A percentile compares a stretch with the other conserved stretches of the same genome.
These are phyloP conservation scores for Tetracentron sinense DNA, from an alignment of 164 flowering plant species.

Conservation along the genomic window DNA sequence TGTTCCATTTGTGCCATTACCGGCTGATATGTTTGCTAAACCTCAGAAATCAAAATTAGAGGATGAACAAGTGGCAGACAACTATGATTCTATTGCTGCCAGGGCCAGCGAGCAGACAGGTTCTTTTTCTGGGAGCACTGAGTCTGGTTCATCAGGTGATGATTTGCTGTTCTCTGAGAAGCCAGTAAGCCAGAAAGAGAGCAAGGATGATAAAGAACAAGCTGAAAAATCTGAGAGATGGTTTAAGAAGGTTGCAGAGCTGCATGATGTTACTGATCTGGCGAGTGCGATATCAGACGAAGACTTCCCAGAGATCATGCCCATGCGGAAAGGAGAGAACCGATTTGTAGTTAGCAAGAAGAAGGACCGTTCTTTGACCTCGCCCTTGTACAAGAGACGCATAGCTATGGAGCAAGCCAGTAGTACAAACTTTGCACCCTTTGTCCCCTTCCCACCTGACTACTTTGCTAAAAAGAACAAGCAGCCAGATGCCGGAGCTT, in stretches of 20 bases:
- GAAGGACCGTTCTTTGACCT: slow-evolving; percentile 75
- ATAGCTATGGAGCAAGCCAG: slow-evolving; percentile 64
- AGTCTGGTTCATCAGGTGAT: slow-evolving; percentile 15
- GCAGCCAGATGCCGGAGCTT: slow-evolving; percentile 23
- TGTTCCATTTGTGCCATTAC: slow-evolving; percentile 72
- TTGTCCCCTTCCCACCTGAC: slow-evolving; percentile 93
- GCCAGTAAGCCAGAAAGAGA: slow-evolving; percentile 23
- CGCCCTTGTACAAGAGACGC: slow-evolving; percentile 67
- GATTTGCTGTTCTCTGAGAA: slow-evolving; percentile 20
- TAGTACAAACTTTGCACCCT: slow-evolving; percentile 66
- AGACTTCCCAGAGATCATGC: slow-evolving; percentile 86
- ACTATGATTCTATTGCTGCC: slow-evolving; percentile 10
- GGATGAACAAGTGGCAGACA: slow-evolving; percentile 6
- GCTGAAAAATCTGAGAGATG: slow-evolving; percentile 65
- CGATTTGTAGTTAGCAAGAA: slow-evolving; percentile 76
- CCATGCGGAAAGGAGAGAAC: slow-evolving; percentile 88
- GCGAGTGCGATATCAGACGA: slow-evolving; percentile 64
- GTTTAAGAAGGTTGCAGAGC: slow-evolving; percentile 71
- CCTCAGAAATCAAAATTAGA: slow-evolving; percentile 25
- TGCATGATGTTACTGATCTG: slow-evolving; percentile 58
- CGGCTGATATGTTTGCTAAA: slow-evolving; percentile 60
- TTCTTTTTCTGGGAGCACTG: slow-evolving; percentile 13
- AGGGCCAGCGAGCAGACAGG: slow-evolving; percentile 8
- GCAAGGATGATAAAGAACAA: slow-evolving; percentile 34
- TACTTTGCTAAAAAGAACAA: slow-evolving; percentile 74